phyloP scores from a whole-genome alignment of 371 early-diverging fungal species.

The Massospora cicadina region DNA sequence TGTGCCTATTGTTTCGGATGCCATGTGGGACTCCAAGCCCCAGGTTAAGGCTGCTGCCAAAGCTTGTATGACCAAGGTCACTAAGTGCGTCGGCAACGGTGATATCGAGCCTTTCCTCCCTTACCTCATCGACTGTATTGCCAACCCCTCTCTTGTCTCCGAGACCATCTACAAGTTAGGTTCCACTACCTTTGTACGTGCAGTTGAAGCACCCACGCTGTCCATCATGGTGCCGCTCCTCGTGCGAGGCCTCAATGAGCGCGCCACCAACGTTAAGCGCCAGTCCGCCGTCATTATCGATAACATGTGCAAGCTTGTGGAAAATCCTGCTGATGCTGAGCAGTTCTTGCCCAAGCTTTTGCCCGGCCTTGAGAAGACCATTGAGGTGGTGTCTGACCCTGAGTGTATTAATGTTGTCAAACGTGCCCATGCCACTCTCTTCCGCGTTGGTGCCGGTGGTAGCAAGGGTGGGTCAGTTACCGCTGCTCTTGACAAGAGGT shows the following conservation, averaged over 20 bases:
- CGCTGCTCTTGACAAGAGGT: constrained; percentile 15
- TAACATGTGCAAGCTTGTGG: constrained; percentile 71
- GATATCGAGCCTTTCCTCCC: constrained; percentile 45
- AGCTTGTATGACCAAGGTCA: constrained; percentile 24
- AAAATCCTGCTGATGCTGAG: constrained; percentile 55
- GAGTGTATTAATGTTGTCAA: constrained; percentile 52
- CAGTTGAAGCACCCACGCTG: constrained; percentile 58
- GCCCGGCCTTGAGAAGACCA: constrained; percentile 53
- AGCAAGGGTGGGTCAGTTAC: constrained; percentile 17
- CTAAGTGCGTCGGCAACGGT: constrained; percentile 34
- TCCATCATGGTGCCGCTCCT: constrained; percentile 70
- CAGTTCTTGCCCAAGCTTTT: constrained; percentile 65
- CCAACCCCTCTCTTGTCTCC: constrained; percentile 43
- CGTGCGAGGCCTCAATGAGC: constrained; percentile 48
- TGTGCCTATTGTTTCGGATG: constrained; percentile 50
- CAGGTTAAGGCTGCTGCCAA: constrained; percentile 35
- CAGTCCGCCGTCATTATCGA: constrained; percentile 66
- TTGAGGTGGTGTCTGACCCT: constrained; percentile 62
- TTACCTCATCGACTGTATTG: constrained; percentile 37
- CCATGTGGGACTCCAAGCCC: constrained; percentile 59
- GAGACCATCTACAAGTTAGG: constrained; percentile 43
- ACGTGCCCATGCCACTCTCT: constrained; percentile 32
- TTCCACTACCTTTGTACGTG: constrained; percentile 57
- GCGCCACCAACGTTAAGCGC: constrained; percentile 45
- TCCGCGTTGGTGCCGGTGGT: constrained; percentile 29